Base-by-base conservation (phyloP, 768 basidiomycete species). In the Phanerodontia chrysosporium region DNA sequence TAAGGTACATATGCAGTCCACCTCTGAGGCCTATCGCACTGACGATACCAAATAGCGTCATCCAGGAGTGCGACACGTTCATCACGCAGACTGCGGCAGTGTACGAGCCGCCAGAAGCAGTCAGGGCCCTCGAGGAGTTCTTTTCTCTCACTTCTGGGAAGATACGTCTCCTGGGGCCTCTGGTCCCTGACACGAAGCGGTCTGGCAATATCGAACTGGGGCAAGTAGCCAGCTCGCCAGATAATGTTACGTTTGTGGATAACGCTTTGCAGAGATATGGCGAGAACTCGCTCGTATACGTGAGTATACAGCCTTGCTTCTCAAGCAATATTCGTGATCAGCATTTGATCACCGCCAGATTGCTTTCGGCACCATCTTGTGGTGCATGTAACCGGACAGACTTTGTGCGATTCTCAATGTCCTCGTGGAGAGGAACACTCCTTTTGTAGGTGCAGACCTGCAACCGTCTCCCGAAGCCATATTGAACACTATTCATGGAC, bases 381-480 rank as follows among this genome's bases (percentile, higher is more conserved):
- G 67, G 64, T 58, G 64, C 25, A 45, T 52, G 8, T 56, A 62
- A 8, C 58, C 63, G 18, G 62, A 65, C 21, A 60, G 64, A 12
- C n/a, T 65, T 2, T 66, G 62, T 58, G 44, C 60, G 3, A 57
- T 68, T 36, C 44, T 69, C 1, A 64, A 65, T 44, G 62, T 67
- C 6, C 51, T 68, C 30, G 61, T 67, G 29, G 64, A 68, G 8
- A 42, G 30, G 49, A 57, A 62, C 13, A 61, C 62, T 2, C 67
- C 68, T 14, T 67, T 69, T 55, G 68, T 69, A 36, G 51, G 63
- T 39, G n/a, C n/a, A n/a, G n/a, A n/a, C n/a, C n/a, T n/a, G n/a
- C n/a, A n/a, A n/a, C n/a, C n/a, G n/a, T n/a, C n/a, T n/a, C n/a
- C n/a, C n/a, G n/a, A n/a, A n/a, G n/a, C n/a, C n/a, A n/a, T n/a